Conservation (phyloP, 1,139 yeast genomes). For the Sugiyamaella japonica region DNA sequence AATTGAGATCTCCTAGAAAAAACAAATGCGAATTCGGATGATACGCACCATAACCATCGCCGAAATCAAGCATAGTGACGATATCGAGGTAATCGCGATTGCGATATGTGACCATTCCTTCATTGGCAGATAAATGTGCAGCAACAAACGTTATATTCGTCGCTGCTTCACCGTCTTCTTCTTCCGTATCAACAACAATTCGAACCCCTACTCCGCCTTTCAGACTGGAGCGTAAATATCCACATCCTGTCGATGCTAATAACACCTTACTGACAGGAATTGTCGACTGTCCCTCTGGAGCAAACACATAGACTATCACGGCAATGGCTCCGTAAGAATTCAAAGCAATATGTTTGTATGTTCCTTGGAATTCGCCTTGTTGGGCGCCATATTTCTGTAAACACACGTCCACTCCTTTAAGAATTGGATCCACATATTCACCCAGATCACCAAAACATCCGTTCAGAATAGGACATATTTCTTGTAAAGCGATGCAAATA, state of each 20-base stretch:
- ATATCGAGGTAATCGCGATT: conserved; percentile 54
- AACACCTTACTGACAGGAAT: conserved; percentile 31
- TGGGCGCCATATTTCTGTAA: conserved; percentile 44
- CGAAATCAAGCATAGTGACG: conserved; percentile 57
- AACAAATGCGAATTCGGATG: conserved; percentile 62
- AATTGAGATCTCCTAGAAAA: conserved; percentile 82
- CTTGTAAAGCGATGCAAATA: conserved; percentile 74
- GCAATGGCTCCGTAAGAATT: conserved; percentile 67
- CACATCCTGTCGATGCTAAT: conserved; percentile 48
- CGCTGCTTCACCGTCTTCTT: conserved; percentile 21
- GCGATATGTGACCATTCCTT: conserved; percentile 59
- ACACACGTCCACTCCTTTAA: conserved; percentile 46
- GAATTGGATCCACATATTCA: conserved; percentile 46
- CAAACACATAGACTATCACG: conserved; percentile 49
- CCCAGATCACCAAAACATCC: conserved; percentile 54
- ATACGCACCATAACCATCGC: conserved; percentile 58
- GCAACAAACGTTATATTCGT: conserved; percentile 59
- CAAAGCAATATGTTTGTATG: conserved; percentile 50
- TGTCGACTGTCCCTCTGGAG: conserved; percentile 32
- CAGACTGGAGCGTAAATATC: conserved; percentile 55
- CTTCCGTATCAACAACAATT: conserved; percentile 42
- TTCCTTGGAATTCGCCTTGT: conserved; percentile 16
- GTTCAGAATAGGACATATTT: conserved; percentile 63
- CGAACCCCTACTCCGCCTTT: conserved; percentile 76
- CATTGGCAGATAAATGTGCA: conserved; percentile 76